Evolutionary conservation across 306 rosid genomes (phyloP).

Genomic region (Quercus aquifolioides): DNA sequence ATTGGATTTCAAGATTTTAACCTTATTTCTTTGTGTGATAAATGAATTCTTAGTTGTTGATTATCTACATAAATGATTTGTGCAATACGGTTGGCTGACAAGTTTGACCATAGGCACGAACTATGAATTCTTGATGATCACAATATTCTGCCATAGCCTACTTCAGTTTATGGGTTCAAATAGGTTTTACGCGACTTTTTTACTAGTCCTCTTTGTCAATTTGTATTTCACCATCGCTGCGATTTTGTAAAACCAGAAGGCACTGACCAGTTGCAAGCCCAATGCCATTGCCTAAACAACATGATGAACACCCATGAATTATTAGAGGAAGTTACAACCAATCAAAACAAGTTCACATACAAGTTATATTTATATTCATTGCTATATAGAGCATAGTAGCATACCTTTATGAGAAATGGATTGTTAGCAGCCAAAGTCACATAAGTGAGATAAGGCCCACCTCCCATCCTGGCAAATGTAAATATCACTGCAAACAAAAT

Average conservation of each 20-base stretch:
- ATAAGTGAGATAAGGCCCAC: conserved; percentile 66
- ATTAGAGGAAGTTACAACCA: not conserved
- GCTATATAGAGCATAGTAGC: not conserved
- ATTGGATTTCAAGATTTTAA: too few relatives aligned
- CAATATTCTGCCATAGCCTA: too few relatives aligned
- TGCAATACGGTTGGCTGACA: too few relatives aligned
- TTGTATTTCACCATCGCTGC: conserved; percentile 67
- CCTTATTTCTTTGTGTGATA: too few relatives aligned
- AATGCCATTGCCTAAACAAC: conserved; percentile 62
- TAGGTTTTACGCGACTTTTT: conserved; percentile 3
- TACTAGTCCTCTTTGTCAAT: conserved; percentile 38
- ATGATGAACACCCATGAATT: not conserved
- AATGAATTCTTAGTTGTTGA: too few relatives aligned
- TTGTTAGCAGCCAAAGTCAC: conserved; percentile 50
- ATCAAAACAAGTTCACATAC: not conserved
- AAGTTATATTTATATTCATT: not conserved
- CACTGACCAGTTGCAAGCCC: conserved; percentile 79
- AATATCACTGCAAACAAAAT: conserved; percentile 71
- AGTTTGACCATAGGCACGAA: too few relatives aligned
- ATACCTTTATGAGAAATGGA: conserved; percentile 78
- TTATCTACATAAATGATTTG: too few relatives aligned
- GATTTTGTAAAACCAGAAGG: conserved; percentile 93
- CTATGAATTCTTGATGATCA: too few relatives aligned
- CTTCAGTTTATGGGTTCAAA: not conserved
- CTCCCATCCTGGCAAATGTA: conserved; percentile 67